Conservation (phyloP, 163 green algal species). For the Picocystis sp. region DNA sequence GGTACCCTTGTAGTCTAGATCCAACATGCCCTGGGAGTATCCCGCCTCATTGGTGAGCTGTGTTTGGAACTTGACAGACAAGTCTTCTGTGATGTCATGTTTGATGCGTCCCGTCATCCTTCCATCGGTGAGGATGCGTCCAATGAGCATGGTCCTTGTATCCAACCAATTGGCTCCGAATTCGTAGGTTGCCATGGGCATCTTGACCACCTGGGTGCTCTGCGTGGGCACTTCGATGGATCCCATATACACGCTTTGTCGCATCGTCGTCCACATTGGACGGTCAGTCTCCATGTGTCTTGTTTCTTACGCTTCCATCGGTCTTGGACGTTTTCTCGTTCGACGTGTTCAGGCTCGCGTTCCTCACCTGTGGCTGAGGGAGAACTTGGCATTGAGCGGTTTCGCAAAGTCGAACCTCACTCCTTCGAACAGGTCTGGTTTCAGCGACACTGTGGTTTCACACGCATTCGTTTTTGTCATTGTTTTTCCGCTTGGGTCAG, state of each 20-base stretch:
- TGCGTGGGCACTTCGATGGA: slow-evolving; percentile 72
- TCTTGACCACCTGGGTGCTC: slow-evolving; percentile 65
- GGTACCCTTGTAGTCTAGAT: slow-evolving; percentile 58
- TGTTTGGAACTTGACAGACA: slow-evolving; percentile 66
- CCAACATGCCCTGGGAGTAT: slow-evolving; percentile 66
- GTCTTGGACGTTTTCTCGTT: no score
- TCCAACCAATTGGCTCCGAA: slow-evolving; percentile 84
- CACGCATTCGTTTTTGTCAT: no score
- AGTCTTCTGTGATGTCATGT: slow-evolving; percentile 54
- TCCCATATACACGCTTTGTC: slow-evolving; percentile 71
- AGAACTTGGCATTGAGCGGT: slow-evolving; percentile 93
- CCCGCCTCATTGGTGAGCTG: slow-evolving; percentile 64
- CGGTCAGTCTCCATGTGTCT: no score
- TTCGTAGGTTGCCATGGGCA: slow-evolving; percentile 78
- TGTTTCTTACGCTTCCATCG: no score
- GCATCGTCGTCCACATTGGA: no score
- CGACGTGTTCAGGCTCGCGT: neutral
- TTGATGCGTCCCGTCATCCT: slow-evolving; percentile 49
- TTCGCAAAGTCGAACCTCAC: slow-evolving; percentile 92
- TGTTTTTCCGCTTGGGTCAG: no score
- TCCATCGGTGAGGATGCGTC: slow-evolving; percentile 50
- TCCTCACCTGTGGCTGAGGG: slow-evolving; percentile 53
- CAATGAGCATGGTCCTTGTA: slow-evolving; percentile 41
- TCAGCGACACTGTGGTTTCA: slow-evolving; percentile 61
- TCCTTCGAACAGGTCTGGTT: slow-evolving; percentile 92